Percentiles rank a stretch among this genome's conserved stretches.
phyloP scores from a whole-genome alignment of 768 basidiomycete species.

The Trametes gibbosa region DNA sequence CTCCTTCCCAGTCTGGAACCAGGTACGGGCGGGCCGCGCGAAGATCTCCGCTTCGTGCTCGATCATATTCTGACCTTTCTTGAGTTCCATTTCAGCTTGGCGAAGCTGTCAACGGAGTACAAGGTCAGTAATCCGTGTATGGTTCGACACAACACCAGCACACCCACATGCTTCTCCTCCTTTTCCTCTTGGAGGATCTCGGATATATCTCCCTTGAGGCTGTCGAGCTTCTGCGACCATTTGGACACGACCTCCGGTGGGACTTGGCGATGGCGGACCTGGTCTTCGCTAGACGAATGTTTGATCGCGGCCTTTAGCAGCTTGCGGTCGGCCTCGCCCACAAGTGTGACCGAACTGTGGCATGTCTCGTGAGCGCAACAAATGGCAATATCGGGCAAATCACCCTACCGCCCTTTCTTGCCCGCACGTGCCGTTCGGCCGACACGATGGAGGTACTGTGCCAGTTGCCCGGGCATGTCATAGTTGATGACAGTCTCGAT shows the following conservation, averaged over 20 bases:
- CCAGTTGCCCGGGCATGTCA: constrained; percentile 93
- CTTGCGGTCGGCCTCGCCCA: constrained; percentile 94
- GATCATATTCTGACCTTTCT: constrained; percentile 93
- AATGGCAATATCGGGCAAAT: neutral
- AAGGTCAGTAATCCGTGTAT: constrained; percentile 8
- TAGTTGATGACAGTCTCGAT: constrained; percentile 98
- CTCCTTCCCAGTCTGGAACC: constrained; percentile 92
- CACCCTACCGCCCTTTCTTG: constrained; percentile 77
- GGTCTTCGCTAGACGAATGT: constrained; percentile 72
- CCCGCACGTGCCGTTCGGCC: constrained; percentile 97
- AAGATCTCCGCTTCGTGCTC: constrained; percentile 92
- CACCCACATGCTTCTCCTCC: constrained; percentile 83
- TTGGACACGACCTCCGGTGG: constrained; percentile 69
- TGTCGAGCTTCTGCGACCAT: constrained; percentile 68
- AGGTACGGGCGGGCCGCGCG: constrained; percentile 92
- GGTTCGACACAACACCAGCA: neutral
- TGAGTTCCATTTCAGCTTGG: constrained; percentile 92
- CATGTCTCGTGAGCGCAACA: neutral
- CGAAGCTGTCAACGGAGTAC: constrained; percentile 53
- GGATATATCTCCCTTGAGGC: constrained; percentile 71
- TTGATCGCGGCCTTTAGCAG: constrained; percentile 96
- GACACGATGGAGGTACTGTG: constrained; percentile 95
- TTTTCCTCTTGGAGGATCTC: constrained; percentile 87
- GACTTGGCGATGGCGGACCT: constrained; percentile 85
- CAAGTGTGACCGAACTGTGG: constrained; percentile 84